Conservation (phyloP, 441 rosid genomes). For the Caryocar brasiliense region DNA sequence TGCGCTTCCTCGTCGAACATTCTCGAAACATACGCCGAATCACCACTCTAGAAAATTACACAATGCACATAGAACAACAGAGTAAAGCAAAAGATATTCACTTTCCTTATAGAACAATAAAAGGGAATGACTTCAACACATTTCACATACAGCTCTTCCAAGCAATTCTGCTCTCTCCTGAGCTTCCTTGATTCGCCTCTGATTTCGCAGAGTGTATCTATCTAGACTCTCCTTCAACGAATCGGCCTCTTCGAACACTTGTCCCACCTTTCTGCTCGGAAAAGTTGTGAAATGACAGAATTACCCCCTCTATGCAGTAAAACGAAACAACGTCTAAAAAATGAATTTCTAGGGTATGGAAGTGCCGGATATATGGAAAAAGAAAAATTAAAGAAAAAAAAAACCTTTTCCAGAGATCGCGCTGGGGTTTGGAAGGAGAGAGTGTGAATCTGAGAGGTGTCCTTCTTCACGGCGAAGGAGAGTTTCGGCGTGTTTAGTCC, state of each 20-base stretch:
- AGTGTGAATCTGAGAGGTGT: constrained; percentile 63
- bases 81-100: background rate
- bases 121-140: background rate
- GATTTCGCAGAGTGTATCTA: constrained; percentile 55
- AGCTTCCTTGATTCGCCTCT: constrained; percentile 61
- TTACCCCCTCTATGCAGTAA: too few species aligned
- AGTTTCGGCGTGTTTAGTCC: constrained; percentile 70
- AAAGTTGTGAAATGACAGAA: too few species aligned
- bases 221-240: constrained; percentile 70
- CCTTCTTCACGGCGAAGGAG: constrained; percentile 58
- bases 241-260: constrained; percentile 77
- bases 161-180: constrained; percentile 85
- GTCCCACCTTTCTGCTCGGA: constrained; percentile 75
- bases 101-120: background rate
- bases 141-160: constrained; percentile 63
- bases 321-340: background rate
- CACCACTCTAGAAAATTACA: constrained; percentile 51
- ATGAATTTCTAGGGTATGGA: too few species aligned
- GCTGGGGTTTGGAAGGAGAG: constrained; percentile 67
- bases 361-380: too few species aligned
- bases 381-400: background rate
- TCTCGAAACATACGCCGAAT: constrained; percentile 68
- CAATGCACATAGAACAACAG: background rate
- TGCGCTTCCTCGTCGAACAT: constrained; percentile 93
- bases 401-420: constrained; percentile 95